Evolutionary conservation across 1,284 basidiomycete genomes (phyloP).

Genomic region (Ganoderma multipileum): DNA sequence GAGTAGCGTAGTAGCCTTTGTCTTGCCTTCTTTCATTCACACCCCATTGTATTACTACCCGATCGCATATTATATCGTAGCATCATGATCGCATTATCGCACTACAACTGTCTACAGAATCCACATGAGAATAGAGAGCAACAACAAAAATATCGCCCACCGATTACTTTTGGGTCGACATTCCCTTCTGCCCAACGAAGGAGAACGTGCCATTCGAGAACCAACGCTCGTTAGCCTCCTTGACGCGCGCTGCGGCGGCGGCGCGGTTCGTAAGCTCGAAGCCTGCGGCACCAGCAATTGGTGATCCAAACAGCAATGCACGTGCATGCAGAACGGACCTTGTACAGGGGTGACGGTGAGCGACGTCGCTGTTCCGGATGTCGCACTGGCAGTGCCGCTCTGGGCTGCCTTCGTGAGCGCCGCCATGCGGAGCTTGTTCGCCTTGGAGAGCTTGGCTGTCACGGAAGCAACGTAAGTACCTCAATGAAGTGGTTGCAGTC

Average conservation of each 20-base stretch:
- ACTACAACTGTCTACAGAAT: conserved; percentile 13
- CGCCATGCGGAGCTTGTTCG: conserved; percentile 91
- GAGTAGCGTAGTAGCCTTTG: conserved; percentile 5
- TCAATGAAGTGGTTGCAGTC: neutral
- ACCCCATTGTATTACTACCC: conserved; percentile 24
- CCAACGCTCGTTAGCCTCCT: conserved; percentile 94
- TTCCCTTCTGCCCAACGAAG: conserved; percentile 75
- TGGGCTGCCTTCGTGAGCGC: conserved; percentile 79
- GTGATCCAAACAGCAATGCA: neutral
- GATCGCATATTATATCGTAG: conserved; percentile 26
- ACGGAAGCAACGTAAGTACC: conserved; percentile 13
- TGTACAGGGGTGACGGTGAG: conserved; percentile 96
- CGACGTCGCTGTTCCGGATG: conserved; percentile 89
- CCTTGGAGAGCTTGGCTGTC: conserved; percentile 94
- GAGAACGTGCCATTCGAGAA: conserved; percentile 88
- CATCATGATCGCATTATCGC: conserved; percentile 21
- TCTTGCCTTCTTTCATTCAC: conserved; percentile 9
- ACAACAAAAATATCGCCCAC: neutral
- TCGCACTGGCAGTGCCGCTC: conserved; percentile 57
- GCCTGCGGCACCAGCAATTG: conserved; percentile 48
- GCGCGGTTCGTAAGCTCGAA: conserved; percentile 91
- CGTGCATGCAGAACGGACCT: conserved; percentile 59
- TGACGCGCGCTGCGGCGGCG: conserved; percentile 79
- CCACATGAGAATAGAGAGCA: neutral
- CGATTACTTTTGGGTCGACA: conserved; percentile 24